Conservation (phyloP, 2,329 filamentous ascomycete genomes). For the Ascochyta koolunga region DNA sequence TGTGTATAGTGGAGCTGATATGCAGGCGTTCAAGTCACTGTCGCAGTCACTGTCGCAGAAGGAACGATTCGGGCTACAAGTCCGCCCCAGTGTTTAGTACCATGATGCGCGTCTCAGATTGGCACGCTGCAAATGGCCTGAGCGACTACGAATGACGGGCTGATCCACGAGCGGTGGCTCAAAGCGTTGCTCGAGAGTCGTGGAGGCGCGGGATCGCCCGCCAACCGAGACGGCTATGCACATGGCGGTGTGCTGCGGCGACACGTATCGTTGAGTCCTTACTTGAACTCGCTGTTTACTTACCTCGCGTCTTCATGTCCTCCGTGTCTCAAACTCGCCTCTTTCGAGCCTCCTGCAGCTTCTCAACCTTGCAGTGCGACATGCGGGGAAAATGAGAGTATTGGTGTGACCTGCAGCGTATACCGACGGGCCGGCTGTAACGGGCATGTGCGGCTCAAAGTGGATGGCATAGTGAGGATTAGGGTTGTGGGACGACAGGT, state of each 20-base stretch:
- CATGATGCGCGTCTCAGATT: slow-evolving; percentile 1
- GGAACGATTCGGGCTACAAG: neutral
- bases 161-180: neutral
- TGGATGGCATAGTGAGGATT: slow-evolving; percentile 13
- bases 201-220: slow-evolving; percentile 5
- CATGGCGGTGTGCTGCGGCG: slow-evolving; percentile 8
- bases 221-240: neutral
- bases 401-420: slow-evolving; percentile 22
- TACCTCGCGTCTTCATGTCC: neutral
- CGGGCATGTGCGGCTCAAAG: slow-evolving; percentile 21
- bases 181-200: neutral
- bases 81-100: slow-evolving; percentile 6
- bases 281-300: neutral
- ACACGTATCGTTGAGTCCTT: neutral
- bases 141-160: neutral
- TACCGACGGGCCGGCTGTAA: slow-evolving; percentile 2
- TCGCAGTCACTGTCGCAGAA: neutral
- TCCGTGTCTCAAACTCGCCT: slow-evolving; percentile 3
- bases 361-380: slow-evolving; percentile 12
- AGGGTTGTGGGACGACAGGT: slow-evolving; percentile 15
- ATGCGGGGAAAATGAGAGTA: slow-evolving; percentile 17
- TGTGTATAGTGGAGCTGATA: neutral
- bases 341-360: slow-evolving; percentile 15
- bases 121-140: neutral
- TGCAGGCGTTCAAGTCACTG: neutral